phyloP scores from a whole-genome alignment of 345 rosid genomes.

The Rhizophora apiculata region DNA sequence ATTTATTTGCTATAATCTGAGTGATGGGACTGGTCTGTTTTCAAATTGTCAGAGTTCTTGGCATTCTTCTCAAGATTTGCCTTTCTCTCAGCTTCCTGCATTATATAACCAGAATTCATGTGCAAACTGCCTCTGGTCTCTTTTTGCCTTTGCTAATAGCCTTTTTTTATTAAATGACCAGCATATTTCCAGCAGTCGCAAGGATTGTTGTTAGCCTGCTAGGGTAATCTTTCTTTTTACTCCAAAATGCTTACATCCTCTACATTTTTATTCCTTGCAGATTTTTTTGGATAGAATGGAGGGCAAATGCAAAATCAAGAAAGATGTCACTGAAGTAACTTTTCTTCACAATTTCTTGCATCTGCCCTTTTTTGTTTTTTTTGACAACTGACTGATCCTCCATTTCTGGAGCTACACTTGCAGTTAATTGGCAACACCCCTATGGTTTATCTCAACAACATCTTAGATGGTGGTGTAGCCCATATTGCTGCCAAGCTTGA shows the following conservation, averaged over 20 bases:
- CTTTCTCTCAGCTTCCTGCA: no score
- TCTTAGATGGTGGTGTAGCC: constrained; percentile 70
- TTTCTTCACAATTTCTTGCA: background rate
- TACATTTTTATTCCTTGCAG: background rate
- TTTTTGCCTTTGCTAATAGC: no score
- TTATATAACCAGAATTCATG: no score
- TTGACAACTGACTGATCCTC: background rate
- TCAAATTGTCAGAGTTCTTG: no score
- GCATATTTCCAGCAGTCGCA: no score
- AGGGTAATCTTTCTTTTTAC: background rate
- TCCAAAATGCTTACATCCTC: background rate
- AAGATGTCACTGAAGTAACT: constrained; percentile 17
- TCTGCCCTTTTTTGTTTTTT: background rate
- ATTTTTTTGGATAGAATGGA: constrained; percentile 15
- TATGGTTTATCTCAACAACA: constrained; percentile 69
- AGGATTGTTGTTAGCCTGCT: no score
- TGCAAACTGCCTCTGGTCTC: no score
- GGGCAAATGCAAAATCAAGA: constrained; percentile 6
- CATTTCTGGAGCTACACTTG: background rate
- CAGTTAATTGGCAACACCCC: constrained; percentile 89
- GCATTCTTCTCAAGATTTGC: no score
- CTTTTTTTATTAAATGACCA: no score
- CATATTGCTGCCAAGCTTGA: constrained; percentile 85
- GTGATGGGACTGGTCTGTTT: no score
- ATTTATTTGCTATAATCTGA: no score